phyloP scores from a whole-genome alignment of 495 filamentous ascomycete genomes.

The Neurospora sublineolata region DNA sequence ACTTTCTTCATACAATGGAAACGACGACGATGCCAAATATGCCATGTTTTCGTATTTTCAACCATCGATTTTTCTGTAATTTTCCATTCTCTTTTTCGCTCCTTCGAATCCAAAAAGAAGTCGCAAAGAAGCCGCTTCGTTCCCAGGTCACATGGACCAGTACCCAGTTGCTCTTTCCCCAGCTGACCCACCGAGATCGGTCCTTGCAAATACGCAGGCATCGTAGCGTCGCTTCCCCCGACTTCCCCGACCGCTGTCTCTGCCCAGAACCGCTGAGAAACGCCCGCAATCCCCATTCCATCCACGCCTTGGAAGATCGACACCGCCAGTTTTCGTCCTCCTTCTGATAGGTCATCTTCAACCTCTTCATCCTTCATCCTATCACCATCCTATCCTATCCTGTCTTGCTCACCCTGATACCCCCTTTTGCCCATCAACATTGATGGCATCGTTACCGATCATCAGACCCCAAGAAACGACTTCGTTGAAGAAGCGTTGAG shows the following conservation, averaged over 20 bases:
- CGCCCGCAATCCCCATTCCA: background rate
- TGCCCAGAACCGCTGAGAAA: background rate
- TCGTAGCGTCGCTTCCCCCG: conserved; percentile 6
- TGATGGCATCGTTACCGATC: background rate
- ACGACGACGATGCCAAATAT: background rate
- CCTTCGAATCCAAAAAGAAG: background rate
- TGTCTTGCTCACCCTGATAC: background rate
- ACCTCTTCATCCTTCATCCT: background rate
- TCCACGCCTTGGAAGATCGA: background rate
- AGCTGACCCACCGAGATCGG: conserved; percentile 21
- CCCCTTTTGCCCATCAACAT: background rate
- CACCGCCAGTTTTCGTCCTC: background rate
- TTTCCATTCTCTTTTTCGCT: background rate
- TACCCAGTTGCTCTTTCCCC: background rate
- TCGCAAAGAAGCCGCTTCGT: background rate
- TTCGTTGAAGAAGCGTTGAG: background rate
- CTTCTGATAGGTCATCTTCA: background rate
- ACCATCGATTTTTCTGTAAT: background rate
- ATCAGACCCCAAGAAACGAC: background rate
- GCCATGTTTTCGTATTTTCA: background rate
- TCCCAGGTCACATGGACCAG: conserved; percentile 13
- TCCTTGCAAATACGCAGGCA: conserved; percentile 7
- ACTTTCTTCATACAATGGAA: background rate
- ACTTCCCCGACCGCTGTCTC: background rate
- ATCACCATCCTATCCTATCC: background rate